Evolutionary conservation across 192 early-diverging fungal genomes (phyloP), one percentile per base, ranked within the genome.

Genomic region (Dissophora ornata): DNA sequence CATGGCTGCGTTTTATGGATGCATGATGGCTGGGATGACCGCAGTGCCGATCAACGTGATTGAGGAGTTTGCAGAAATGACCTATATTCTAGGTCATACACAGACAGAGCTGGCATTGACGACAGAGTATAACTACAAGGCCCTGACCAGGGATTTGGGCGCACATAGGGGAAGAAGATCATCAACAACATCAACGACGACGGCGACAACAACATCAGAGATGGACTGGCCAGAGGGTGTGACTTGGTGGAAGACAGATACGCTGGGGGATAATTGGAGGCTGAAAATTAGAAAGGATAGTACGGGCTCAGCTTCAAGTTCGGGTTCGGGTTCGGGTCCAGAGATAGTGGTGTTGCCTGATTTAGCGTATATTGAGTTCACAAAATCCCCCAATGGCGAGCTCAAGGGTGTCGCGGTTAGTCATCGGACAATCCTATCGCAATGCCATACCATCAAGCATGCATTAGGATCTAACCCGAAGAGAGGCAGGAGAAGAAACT

Each of bases 361-460:
- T n/a, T 60, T 92, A 29, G 94, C 94, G 0, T 95, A 94, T 53
- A 88, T 95, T 26, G 93, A 94, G 74, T 95, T 90, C 63, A 90
- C 90, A 56, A 95, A 93, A 52, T 87, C 89, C 47, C 87, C 87
- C 0, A 90, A 86, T 67, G 91, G 93, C 26, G 90, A 92, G 79
- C 80, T 95, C 6, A 95, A 95, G 70, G 94, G 94, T 30, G 88
- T 93, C 24, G 84, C 87, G 25, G 71, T 95, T 7, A 89, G 88
- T 16, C 93, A 95, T 50, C 77, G 82, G 18, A 85, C 88, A 1
- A 87, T 95, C 16, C 84, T 95, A 64, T 62, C 82, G 28, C 92
- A 93, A 57, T 90, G 92, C 58, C 58, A 40, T 13, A 52, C 52
- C 13, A 51, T 81, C 47, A 56, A 50, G 13, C 56, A 44, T 21